Evolutionary conservation across 345 rosid species (phyloP), one percentile per base, ranked within the genome.

Genomic region (Dipteronia sinensis): DNA sequence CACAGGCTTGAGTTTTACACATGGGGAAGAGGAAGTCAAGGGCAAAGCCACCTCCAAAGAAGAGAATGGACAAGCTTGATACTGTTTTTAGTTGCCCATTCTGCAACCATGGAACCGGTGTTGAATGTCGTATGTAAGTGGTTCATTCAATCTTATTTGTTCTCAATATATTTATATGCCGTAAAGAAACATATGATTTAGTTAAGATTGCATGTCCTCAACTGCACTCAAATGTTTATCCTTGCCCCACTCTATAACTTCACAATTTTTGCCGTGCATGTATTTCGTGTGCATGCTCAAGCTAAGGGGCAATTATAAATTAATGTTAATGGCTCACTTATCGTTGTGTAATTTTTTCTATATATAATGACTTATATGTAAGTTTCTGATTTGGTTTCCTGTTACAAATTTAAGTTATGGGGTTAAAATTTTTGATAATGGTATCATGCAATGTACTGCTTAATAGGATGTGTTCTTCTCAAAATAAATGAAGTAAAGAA

Each of bases 11-110:
- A 59, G 64, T 20, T 59, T 59, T 59, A 59, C 4, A 59, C 5
- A 96, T 96, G 99, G 99, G 99, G 67, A 96, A 94, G 88, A 92
- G 99, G 86, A 93, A 95, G 83, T 93, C 99, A 16, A 91, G 90
- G 72, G 98, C 98, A 58, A 95, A 95, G 94, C 97, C 98, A 12
- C 91, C 98, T 25, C 91, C 98, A 1, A 92, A 90, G 78, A 96
- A 96, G 87, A 79, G 97, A 61, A 94, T 84, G 93, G 98, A 94
- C 85, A 95, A 90, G 90, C 99, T 94, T 69, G 98, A 96, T 73
- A 96, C 98, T 12, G 87, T 96, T 63, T 96, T 96, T 81, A 91
- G 98, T 55, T 96, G 99, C 68, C 99, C 99, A 27, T 96, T 96
- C 66, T 96, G 99, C 85, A 96, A 92, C 75, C 99, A 96, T 71